phyloP scores from a whole-genome alignment of 106 monocot species.

The Posidonia australis region DNA sequence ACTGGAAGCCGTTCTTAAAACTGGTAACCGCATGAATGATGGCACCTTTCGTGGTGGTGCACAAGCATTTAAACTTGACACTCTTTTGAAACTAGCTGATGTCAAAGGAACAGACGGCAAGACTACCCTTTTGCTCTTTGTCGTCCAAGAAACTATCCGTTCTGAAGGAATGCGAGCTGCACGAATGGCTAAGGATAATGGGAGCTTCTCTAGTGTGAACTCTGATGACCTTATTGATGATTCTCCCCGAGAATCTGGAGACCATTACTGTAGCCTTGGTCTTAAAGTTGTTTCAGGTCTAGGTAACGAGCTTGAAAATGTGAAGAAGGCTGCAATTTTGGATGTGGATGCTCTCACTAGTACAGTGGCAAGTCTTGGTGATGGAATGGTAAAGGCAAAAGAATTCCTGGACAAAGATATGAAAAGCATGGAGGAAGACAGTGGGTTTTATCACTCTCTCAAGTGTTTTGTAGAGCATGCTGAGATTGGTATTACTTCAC shows the following conservation, averaged over 20 bases:
- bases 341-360: conserved; percentile 34
- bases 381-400: conserved; percentile 25
- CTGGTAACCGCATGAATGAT: conserved; percentile 62
- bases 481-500: conserved; percentile 20
- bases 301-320: conserved; percentile 45
- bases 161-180: conserved; percentile 44
- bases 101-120: conserved; percentile 56
- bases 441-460: conserved; percentile 32
- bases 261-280: conserved; percentile 28
- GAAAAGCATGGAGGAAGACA: conserved; percentile 35
- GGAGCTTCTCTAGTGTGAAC: too few relatives aligned
- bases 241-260: too few relatives aligned
- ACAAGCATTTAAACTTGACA: conserved; percentile 56
- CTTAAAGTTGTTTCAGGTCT: conserved; percentile 33
- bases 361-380: conserved; percentile 20
- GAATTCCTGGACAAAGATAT: conserved; percentile 34
- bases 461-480: conserved; percentile 41
- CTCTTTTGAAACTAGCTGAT: conserved; percentile 51
- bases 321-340: conserved; percentile 40
- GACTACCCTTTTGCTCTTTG: conserved; percentile 55
- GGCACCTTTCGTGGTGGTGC: conserved; percentile 60
- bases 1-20: conserved; percentile 56
- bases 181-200: conserved; percentile 22
- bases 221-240: too few relatives aligned
- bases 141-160: conserved; percentile 45